Base-by-base conservation (phyloP, 164 flowering plant species). In the Taxillus chinensis region DNA sequence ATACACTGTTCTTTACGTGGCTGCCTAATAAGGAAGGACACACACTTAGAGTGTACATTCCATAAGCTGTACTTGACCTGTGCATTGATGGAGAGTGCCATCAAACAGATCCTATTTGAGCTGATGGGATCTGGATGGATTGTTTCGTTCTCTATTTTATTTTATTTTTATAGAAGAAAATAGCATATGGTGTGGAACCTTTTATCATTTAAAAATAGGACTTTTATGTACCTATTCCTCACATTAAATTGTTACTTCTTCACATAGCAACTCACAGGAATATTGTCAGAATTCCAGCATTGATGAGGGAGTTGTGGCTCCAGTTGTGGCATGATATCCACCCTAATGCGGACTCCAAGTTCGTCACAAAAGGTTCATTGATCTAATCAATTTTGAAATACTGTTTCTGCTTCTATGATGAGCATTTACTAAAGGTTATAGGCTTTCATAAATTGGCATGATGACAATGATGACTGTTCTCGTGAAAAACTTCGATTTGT, bases 291-390 rank as follows among this genome's bases (percentile, higher is more conserved):
- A 75, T 83, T 39, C 85, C 97, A 63, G 88, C 75, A 67, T 70
- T 93, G 60, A 90, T 93, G 99, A 72, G 99, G 66, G 99, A 93
- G 74, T 55, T 93, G 66, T 93, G 99, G 99, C 97, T 93, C 50
- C 88, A 93, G 68, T 86, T 90, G 83, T 93, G 96, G 99, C 97
- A 93, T 78, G 99, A 93, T 71, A 83, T 84, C 50, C 92, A 90
- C 73, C 86, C 95, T 11, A 78, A 80, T 68, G 80, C 82, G 50
- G 80, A 71, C 72, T 73, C 85, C 58, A 83, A 81, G 59, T 93
- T 90, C 73, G 98, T 90, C 38, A 86, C 95, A 13, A 93, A 93
- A 86, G 95, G 98, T 90, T 17, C 59, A 14, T n/a, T 58, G 7
- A 2, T 2, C 11, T 58, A 48, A 7, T 8, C 51, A 7, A 8